A percentile compares a stretch with the other conserved stretches of the same genome.
These are phyloP conservation scores for Termitomyces sp. DNA, from an alignment of 768 basidiomycete species.

Conservation along the genomic window DNA sequence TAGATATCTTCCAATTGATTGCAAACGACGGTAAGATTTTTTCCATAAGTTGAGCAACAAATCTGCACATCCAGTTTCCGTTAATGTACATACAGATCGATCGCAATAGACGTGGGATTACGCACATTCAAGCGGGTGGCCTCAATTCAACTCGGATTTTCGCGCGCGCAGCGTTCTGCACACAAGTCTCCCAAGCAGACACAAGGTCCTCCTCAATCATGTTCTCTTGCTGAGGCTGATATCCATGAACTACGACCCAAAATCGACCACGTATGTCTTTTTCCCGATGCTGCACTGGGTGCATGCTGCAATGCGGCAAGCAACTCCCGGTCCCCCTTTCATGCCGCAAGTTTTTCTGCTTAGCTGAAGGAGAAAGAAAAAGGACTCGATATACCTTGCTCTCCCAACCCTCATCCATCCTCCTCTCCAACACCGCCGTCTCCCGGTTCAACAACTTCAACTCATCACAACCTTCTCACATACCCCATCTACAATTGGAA, in stretches of 20 bases:
- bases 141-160: slow-evolving; percentile 39
- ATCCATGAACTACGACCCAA: slow-evolving; percentile 38
- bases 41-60: neutral
- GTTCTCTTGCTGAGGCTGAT: slow-evolving; percentile 38
- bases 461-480: slow-evolving; percentile 44
- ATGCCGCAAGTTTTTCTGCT: neutral
- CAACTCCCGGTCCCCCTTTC: slow-evolving; percentile 35
- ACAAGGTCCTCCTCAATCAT: slow-evolving; percentile 32
- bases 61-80: slow-evolving; percentile 24
- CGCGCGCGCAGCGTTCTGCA: slow-evolving; percentile 31
- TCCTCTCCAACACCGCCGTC: slow-evolving; percentile 36
- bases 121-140: slow-evolving; percentile 39
- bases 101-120: neutral
- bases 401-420: slow-evolving; percentile 35
- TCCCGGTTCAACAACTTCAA: slow-evolving; percentile 50
- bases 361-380: neutral
- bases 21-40: neutral
- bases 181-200: slow-evolving; percentile 41
- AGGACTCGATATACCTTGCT: slow-evolving; percentile 17
- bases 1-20: neutral
- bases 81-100: neutral
- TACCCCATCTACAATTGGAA: slow-evolving; percentile 51
- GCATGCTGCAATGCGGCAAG: slow-evolving; percentile 21
- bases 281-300: slow-evolving; percentile 23
- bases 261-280: slow-evolving; percentile 33